Evolutionary conservation across 371 early-diverging fungal genomes (phyloP).

Genomic region (Actinomucor elegans): DNA sequence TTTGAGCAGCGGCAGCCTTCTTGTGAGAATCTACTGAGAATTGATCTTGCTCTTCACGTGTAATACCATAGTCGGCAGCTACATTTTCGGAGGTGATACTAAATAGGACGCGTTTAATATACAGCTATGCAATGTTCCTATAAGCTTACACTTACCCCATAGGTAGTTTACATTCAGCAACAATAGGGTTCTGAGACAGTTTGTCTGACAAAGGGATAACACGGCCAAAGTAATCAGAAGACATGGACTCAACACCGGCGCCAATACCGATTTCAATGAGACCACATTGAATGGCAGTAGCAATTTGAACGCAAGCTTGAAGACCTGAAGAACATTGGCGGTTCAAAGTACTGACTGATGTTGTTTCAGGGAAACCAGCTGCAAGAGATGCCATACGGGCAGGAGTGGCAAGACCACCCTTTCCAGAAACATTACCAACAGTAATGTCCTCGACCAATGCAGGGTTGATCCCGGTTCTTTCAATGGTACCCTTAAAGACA

Average conservation of each 20-base stretch:
- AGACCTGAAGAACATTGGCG: conserved; percentile 98
- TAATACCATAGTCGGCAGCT: conserved; percentile 78
- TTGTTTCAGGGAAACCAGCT: conserved; percentile 91
- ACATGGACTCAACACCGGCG: conserved; percentile 99
- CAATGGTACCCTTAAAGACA: conserved; percentile 81
- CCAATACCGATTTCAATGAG: conserved; percentile 95
- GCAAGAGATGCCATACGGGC: conserved; percentile 92
- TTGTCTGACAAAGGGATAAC: conserved; percentile 72
- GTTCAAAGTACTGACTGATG: conserved; percentile 90
- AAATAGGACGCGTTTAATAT: too few species aligned
- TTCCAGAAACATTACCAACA: conserved; percentile 93
- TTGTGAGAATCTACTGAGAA: conserved; percentile 83
- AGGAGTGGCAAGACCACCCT: conserved; percentile 90
- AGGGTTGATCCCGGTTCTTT: conserved; percentile 86
- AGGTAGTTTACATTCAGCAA: conserved; percentile 82
- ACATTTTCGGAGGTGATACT: conserved; percentile 96
- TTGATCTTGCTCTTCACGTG: conserved; percentile 87
- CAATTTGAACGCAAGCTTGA: conserved; percentile 91
- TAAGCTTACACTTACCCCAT: conserved; percentile 78
- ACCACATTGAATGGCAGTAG: conserved; percentile 88
- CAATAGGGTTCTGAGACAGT: conserved; percentile 56
- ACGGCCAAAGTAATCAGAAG: conserved; percentile 76
- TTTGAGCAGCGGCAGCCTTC: conserved; percentile 87
- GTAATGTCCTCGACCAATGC: conserved; percentile 91
- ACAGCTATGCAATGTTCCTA: too few species aligned